Percentiles rank a stretch among this genome's conserved stretches.
Evolutionary conservation across 2,329 filamentous ascomycete species (phyloP).

Genomic region (Aspergillus ustus): DNA sequence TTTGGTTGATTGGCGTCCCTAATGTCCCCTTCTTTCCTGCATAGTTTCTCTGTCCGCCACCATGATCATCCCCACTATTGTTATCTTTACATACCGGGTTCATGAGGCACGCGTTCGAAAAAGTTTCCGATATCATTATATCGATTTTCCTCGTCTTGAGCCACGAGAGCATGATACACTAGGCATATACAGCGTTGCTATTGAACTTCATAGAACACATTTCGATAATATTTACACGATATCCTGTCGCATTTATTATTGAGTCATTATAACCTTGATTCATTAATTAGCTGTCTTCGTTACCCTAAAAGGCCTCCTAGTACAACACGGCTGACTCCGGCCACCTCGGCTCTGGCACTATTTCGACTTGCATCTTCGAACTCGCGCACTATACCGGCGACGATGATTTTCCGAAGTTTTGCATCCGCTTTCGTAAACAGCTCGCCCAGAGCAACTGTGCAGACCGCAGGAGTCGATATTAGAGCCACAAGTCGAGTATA

Average conservation of each 20-base stretch:
- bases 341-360: slow-evolving; percentile 78
- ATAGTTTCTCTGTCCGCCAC: neutral
- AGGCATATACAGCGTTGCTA: slow-evolving; percentile 1
- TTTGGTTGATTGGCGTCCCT: slow-evolving; percentile 30
- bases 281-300: neutral
- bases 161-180: slow-evolving; percentile 8
- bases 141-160: neutral
- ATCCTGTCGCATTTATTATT: neutral
- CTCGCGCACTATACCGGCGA: slow-evolving; percentile 84
- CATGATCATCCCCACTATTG: slow-evolving; percentile 7
- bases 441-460: slow-evolving; percentile 73
- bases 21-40: neutral
- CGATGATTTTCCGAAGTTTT: slow-evolving; percentile 83
- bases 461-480: slow-evolving; percentile 74
- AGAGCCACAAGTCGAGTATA: slow-evolving; percentile 80
- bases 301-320: slow-evolving; percentile 65
- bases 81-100: slow-evolving; percentile 7
- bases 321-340: slow-evolving; percentile 85
- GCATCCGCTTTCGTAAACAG: slow-evolving; percentile 89
- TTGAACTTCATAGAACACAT: slow-evolving; percentile 4
- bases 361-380: slow-evolving; percentile 85
- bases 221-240: neutral
- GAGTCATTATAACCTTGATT: neutral
- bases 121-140: slow-evolving; percentile 18
- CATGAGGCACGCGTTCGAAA: slow-evolving; percentile 15